phyloP scores from a whole-genome alignment of 2,329 filamentous ascomycete species.

The Phaeosphaeriaceae sp. region DNA sequence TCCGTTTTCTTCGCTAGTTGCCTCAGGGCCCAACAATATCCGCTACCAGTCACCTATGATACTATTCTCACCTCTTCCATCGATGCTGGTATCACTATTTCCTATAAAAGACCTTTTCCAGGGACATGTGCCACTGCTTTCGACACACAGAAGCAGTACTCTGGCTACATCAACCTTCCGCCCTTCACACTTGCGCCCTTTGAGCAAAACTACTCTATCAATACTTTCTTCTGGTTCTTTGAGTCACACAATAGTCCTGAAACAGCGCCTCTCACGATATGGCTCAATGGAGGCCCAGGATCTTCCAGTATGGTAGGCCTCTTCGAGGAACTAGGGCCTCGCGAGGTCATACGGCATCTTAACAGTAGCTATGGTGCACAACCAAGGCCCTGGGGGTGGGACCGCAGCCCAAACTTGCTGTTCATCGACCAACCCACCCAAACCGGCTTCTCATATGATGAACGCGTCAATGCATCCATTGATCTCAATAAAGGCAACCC shows the following conservation, averaged over 20 bases:
- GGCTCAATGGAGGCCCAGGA: constrained; percentile 70
- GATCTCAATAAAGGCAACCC: constrained; percentile 17
- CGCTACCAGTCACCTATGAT: constrained; percentile 48
- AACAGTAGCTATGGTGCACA: constrained; percentile 60
- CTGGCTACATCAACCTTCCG: constrained; percentile 69
- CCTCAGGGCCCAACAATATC: constrained; percentile 50
- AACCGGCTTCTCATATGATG: constrained; percentile 72
- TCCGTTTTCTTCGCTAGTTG: constrained; percentile 15
- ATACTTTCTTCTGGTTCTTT: constrained; percentile 72
- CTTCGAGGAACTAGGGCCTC: constrained; percentile 65
- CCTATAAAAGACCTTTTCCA: constrained; percentile 67
- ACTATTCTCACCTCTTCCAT: constrained; percentile 68
- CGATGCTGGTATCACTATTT: constrained; percentile 68
- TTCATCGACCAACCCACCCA: constrained; percentile 71
- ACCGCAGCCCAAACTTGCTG: constrained; percentile 64
- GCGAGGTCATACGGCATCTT: constrained; percentile 50
- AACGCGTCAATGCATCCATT: constrained; percentile 58
- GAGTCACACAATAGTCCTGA: constrained; percentile 62
- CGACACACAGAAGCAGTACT: constrained; percentile 68
- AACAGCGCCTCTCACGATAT: constrained; percentile 63
- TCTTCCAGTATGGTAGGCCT: constrained; percentile 69
- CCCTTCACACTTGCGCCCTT: constrained; percentile 55
- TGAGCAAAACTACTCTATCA: constrained; percentile 62
- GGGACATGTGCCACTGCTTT: constrained; percentile 72
- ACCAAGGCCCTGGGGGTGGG: constrained; percentile 70